These are phyloP conservation scores for Acmispon strigosus DNA, from an alignment of 306 rosid genomes.

Conservation along the genomic window DNA sequence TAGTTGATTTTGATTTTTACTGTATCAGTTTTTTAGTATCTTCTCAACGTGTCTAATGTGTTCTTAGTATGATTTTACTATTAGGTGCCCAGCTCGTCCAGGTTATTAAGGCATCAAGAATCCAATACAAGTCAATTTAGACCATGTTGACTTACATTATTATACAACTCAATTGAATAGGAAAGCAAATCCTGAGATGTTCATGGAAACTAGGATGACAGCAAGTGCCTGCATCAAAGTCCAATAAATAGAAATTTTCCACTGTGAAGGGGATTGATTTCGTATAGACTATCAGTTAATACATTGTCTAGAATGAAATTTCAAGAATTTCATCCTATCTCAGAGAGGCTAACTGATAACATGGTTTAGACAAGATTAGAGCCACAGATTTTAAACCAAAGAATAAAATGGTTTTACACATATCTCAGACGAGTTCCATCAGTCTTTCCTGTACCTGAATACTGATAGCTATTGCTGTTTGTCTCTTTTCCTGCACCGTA, in stretches of 20 bases:
- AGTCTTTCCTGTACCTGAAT: no score
- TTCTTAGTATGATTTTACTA: no score
- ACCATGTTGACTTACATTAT: neutral
- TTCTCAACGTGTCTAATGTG: no score
- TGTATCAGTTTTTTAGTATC: no score
- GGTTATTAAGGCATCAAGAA: no score
- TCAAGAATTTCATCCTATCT: neutral
- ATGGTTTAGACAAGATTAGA: neutral
- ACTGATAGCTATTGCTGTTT: no score
- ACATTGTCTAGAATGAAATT: constrained; percentile 4
- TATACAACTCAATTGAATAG: neutral
- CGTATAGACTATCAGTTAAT: neutral
- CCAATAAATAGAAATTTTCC: neutral
- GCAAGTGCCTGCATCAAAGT: neutral
- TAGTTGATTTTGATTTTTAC: no score
- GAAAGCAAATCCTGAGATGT: neutral
- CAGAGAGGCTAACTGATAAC: neutral
- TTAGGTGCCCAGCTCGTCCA: no score
- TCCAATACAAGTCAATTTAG: neutral
- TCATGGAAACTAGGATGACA: neutral
- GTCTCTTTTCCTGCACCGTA: no score
- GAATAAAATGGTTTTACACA: neutral
- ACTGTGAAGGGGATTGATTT: neutral
- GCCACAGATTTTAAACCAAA: neutral
- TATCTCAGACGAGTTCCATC: no score